These are phyloP conservation scores for Clitopilus hobsonii DNA, from an alignment of 768 basidiomycete species.

Conservation along the genomic window DNA sequence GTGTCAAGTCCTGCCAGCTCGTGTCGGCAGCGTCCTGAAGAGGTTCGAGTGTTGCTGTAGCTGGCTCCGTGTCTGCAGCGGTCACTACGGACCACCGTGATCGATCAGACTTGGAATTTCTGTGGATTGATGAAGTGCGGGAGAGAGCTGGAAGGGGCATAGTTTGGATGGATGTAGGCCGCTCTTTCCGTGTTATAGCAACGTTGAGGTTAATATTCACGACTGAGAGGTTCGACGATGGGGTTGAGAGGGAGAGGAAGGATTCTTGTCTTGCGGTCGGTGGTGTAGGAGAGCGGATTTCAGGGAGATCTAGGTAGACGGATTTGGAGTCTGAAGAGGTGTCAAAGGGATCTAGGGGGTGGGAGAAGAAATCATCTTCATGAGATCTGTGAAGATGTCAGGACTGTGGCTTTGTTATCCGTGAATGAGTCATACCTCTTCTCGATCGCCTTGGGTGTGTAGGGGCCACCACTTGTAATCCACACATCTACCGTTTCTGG, in stretches of 20 bases:
- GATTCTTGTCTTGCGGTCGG: constrained; percentile 29
- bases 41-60: neutral
- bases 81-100: neutral
- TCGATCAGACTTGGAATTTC: neutral
- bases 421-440: constrained; percentile 14
- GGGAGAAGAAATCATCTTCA: constrained; percentile 11
- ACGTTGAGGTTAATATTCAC: constrained; percentile 15
- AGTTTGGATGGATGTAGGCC: constrained; percentile 26
- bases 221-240: constrained; percentile 19
- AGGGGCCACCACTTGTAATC: constrained; percentile 28
- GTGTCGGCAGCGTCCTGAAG: constrained; percentile 4
- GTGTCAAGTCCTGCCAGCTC: constrained; percentile 28
- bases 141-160: constrained; percentile 24
- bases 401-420: neutral
- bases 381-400: constrained; percentile 6
- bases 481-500: constrained; percentile 23
- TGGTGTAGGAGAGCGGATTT: constrained; percentile 17
- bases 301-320: constrained; percentile 37
- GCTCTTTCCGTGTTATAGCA: constrained; percentile 16
- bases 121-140: constrained; percentile 20
- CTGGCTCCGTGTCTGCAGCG: neutral
- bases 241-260: constrained; percentile 35
- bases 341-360: constrained; percentile 33
- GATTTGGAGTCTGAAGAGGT: constrained; percentile 37
- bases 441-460: constrained; percentile 18